A percentile compares a stretch with the other conserved stretches of the same genome.
Evolutionary conservation across 805 yeast species (phyloP).

Genomic region (Tetrapisispora pingtungensis): DNA sequence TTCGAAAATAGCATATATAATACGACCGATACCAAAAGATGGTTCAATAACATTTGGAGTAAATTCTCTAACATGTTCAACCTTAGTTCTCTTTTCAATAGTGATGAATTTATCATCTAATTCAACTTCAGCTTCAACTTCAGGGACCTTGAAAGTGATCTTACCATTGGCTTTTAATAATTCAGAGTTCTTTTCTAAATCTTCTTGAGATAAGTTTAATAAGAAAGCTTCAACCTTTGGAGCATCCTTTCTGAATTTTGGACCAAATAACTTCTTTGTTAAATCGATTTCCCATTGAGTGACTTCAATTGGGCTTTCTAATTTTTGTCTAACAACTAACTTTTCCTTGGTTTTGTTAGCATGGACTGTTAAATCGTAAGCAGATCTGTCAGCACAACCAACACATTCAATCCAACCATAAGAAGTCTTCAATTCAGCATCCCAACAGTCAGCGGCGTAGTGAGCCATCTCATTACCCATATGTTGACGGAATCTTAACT

Average conservation of each 20-base stretch:
- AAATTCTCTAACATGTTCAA: conserved; percentile 88
- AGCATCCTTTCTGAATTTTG: conserved; percentile 94
- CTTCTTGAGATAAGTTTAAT: conserved; percentile 66
- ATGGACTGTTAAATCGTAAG: conserved; percentile 93
- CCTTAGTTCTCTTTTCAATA: conserved; percentile 68
- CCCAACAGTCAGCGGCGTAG: conserved; percentile 99
- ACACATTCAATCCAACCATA: conserved; percentile 99
- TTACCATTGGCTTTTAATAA: conserved; percentile 55
- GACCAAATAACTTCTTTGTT: conserved; percentile 95
- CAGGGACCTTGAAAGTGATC: conserved; percentile 59
- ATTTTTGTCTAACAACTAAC: conserved; percentile 83
- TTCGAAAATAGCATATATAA: conserved; percentile 84
- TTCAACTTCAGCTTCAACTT: conserved; percentile 53
- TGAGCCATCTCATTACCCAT: conserved; percentile 99
- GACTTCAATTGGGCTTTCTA: conserved; percentile 74
- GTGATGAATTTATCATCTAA: conserved; percentile 61
- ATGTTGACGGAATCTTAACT: conserved; percentile 96
- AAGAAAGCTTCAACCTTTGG: conserved; percentile 82
- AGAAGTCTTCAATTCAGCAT: conserved; percentile 89
- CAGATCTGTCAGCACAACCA: conserved; percentile 99
- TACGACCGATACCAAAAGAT: conserved; percentile 97
- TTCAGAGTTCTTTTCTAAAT: conserved; percentile 63
- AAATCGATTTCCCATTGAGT: conserved; percentile 78
- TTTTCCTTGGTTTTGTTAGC: conserved; percentile 91
- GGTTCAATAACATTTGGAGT: conserved; percentile 98